Evolutionary conservation across 139 green algal genomes (phyloP).

Genomic region (Coccomyxa sp.): DNA sequence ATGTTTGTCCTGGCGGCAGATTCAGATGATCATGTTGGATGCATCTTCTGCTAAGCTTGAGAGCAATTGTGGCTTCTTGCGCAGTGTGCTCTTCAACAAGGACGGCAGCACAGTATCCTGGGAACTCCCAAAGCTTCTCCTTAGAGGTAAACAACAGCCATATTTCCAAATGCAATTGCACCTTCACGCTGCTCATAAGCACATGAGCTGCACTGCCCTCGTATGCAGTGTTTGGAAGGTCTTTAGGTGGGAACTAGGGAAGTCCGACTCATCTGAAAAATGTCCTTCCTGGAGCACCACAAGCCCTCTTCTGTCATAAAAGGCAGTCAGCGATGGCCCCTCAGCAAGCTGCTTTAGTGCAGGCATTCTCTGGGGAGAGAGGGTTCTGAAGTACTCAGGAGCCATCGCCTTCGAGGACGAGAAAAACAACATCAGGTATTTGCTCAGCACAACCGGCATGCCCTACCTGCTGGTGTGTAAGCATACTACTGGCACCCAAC

Average conservation of each 20-base stretch:
- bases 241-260: too few species aligned
- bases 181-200: too few species aligned
- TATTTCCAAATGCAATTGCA: too few species aligned
- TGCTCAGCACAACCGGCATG: neutral
- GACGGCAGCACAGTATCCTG: too few species aligned
- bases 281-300: too few species aligned
- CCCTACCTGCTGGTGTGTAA: neutral
- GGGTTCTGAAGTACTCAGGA: constrained; percentile 55
- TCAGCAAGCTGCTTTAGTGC: neutral
- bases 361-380: constrained; percentile 52
- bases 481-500: neutral
- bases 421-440: constrained; percentile 33
- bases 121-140: too few species aligned
- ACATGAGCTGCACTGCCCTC: neutral
- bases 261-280: too few species aligned
- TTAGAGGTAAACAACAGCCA: too few species aligned
- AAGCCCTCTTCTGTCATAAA: neutral
- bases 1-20: neutral
- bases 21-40: constrained; percentile 38
- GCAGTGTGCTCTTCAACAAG: too few species aligned
- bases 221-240: too few species aligned
- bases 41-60: too few species aligned
- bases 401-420: constrained; percentile 54
- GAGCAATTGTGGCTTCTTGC: too few species aligned
- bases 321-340: neutral